Percentiles rank a stretch among this genome's conserved stretches.
phyloP scores from a whole-genome alignment of 2,329 filamentous ascomycete species.

The Dactylonectria macrodidyma region DNA sequence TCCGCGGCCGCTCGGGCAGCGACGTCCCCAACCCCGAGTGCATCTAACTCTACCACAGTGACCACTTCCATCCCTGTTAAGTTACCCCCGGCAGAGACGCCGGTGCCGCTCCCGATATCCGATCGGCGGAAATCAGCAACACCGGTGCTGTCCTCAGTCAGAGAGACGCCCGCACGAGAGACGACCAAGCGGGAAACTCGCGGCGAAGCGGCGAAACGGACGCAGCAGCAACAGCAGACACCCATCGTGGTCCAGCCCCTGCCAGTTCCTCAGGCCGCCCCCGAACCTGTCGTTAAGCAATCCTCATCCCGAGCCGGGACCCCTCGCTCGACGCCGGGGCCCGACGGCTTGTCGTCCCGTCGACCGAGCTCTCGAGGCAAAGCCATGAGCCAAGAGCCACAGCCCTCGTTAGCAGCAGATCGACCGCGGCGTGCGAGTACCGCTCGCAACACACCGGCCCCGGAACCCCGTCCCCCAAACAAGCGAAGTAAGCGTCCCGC shows the following conservation, averaged over 20 bases:
- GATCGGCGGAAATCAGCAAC: constrained; percentile 52
- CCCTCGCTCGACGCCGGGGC: constrained; percentile 51
- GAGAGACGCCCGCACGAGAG: constrained; percentile 47
- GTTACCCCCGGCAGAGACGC: constrained; percentile 53
- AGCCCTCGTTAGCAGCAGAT: constrained; percentile 65
- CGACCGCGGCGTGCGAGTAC: constrained; percentile 70
- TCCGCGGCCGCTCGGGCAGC: constrained; percentile 48
- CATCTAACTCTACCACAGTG: constrained; percentile 38
- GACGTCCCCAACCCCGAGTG: constrained; percentile 50
- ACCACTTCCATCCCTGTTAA: constrained; percentile 51
- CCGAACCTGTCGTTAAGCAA: constrained; percentile 48
- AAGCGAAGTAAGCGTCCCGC: constrained; percentile 79
- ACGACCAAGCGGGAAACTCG: constrained; percentile 62
- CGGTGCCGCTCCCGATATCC: constrained; percentile 54
- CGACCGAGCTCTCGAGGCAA: constrained; percentile 69
- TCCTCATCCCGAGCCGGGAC: constrained; percentile 54
- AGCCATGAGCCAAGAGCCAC: constrained; percentile 66
- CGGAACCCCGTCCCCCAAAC: constrained; percentile 65
- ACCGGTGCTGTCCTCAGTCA: constrained; percentile 50
- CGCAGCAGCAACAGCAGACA: constrained; percentile 51
- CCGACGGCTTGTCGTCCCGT: constrained; percentile 55
- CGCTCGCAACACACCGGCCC: constrained; percentile 70
- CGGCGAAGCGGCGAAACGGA: constrained; percentile 59
- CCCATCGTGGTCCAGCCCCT: constrained; percentile 32
- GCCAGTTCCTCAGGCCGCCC: constrained; percentile 26